These are phyloP conservation scores for Globisporangium yorkense DNA, from an alignment of 352 stramenopile species.

Conservation along the genomic window DNA sequence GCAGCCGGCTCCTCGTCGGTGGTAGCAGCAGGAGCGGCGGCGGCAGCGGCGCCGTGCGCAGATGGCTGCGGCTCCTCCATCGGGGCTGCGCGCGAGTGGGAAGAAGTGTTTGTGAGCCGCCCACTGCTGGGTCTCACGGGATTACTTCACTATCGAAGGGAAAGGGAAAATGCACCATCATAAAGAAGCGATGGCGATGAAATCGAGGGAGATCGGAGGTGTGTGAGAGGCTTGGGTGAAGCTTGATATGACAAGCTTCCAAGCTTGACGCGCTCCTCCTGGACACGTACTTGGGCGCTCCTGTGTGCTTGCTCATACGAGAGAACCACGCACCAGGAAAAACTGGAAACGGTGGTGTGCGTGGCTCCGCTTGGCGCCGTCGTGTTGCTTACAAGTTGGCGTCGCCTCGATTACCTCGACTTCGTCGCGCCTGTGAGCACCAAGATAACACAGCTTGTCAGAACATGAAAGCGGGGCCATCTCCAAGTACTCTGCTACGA, in stretches of 20 bases:
- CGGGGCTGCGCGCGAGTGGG: background rate
- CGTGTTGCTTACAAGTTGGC: slow-evolving; percentile 4
- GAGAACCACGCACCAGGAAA: background rate
- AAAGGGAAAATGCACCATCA: background rate
- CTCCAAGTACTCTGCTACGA: background rate
- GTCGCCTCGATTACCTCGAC: slow-evolving; percentile 36
- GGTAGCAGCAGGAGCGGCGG: too few species aligned
- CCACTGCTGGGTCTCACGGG: background rate
- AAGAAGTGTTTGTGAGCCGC: slow-evolving; percentile 1
- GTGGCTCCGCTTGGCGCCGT: background rate
- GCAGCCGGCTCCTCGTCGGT: background rate
- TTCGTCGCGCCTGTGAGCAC: slow-evolving; percentile 34
- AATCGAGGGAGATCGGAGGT: background rate
- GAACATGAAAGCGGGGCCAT: slow-evolving; percentile 1
- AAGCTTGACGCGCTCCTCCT: background rate
- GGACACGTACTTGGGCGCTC: too few species aligned
- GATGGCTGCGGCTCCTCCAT: background rate
- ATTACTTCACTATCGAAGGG: too few species aligned
- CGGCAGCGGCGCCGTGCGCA: too few species aligned
- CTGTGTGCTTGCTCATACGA: background rate
- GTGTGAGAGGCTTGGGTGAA: too few species aligned
- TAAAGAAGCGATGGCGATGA: background rate
- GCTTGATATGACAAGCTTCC: background rate
- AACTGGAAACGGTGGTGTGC: background rate
- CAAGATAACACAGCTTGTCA: background rate